Evolutionary conservation across 768 basidiomycete genomes (phyloP).

Genomic region (Termitomyces titanicus): DNA sequence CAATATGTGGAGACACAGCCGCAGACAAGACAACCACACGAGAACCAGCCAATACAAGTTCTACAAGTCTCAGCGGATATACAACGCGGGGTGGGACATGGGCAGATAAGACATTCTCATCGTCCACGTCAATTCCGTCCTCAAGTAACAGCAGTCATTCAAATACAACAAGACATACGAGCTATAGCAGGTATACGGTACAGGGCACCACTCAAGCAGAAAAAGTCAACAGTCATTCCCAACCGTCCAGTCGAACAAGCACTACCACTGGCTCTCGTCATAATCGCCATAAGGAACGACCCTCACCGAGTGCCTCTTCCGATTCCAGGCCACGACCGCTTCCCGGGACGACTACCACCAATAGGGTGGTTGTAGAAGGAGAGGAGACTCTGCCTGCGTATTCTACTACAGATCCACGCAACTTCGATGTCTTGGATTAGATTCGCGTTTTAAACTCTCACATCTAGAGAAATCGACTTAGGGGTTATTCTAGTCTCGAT

Average conservation of each 20-base stretch:
- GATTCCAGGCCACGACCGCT: neutral
- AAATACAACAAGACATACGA: neutral
- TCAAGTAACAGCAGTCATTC: neutral
- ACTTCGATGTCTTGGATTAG: neutral
- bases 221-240: neutral
- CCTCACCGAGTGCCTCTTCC: neutral
- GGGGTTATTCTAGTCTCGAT: too few species aligned
- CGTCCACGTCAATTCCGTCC: neutral
- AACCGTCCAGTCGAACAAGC: neutral
- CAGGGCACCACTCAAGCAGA: neutral
- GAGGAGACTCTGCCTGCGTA: constrained; percentile 8
- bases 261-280: neutral
- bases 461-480: too few species aligned
- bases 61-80: constrained; percentile 2
- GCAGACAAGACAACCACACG: neutral
- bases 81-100: constrained; percentile 3
- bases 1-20: neutral
- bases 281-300: neutral
- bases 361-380: neutral
- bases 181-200: neutral
- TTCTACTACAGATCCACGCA: neutral
- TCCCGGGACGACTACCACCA: neutral
- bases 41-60: neutral
- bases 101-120: neutral
- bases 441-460: too few species aligned